phyloP scores from a whole-genome alignment of 148 eudicot genomes.

The Fagopyrum tataricum region DNA sequence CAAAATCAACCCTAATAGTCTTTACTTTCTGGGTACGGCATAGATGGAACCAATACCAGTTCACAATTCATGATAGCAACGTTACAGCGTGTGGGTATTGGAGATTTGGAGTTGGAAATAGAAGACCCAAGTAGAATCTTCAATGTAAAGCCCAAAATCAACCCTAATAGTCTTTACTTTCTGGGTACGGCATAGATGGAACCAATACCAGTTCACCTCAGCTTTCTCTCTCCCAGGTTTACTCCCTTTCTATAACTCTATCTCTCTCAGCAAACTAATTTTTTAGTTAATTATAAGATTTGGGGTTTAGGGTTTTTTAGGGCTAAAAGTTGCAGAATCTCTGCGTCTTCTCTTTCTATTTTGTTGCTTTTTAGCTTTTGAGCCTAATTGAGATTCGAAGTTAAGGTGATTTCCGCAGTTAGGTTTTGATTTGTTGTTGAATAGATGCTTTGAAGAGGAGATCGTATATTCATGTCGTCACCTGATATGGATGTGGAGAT shows the following conservation, averaged over 20 bases:
- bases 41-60: background rate
- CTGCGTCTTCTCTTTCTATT: background rate
- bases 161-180: background rate
- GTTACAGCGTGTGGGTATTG: background rate
- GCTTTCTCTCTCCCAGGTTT: constrained; percentile 7
- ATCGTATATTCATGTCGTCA: background rate
- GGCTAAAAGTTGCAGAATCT: background rate
- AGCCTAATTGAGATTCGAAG: background rate
- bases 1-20: background rate
- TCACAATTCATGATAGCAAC: background rate
- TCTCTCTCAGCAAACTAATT: background rate
- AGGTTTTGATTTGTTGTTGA: background rate
- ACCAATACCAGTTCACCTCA: background rate
- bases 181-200: background rate
- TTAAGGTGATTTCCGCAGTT: background rate
- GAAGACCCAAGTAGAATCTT: background rate
- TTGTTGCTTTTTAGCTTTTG: background rate
- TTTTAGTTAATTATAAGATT: background rate
- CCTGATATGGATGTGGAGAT: background rate
- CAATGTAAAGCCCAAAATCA: background rate
- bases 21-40: background rate
- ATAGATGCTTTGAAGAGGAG: background rate
- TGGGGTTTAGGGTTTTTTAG: background rate
- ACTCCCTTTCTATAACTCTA: background rate
- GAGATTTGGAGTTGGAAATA: background rate